Percentiles rank a stretch among this genome's conserved stretches.
phyloP scores from a whole-genome alignment of 2,329 filamentous ascomycete genomes.

The Cordyceps sp. region DNA sequence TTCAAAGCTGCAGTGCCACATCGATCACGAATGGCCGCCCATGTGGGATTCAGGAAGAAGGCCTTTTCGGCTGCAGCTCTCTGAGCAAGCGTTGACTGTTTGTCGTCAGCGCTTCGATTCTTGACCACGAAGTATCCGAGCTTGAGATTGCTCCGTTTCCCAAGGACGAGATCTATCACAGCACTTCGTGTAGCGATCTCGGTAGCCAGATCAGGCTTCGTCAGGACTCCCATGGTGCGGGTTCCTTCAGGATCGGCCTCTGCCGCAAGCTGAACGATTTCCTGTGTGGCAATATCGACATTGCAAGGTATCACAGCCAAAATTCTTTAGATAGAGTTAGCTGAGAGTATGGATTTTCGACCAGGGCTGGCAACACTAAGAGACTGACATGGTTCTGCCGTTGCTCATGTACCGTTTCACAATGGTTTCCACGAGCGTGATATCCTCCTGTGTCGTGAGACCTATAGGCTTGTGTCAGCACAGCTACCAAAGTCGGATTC shows the following conservation, averaged over 20 bases:
- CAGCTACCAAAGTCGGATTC: too few species aligned
- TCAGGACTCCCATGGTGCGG: constrained; percentile 32
- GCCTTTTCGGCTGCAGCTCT: constrained; percentile 15
- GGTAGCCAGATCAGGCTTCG: constrained; percentile 39
- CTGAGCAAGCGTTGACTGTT: constrained; percentile 11
- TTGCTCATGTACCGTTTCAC: constrained; percentile 28
- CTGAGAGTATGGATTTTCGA: neutral
- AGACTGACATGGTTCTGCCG: constrained; percentile 22
- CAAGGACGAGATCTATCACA: constrained; percentile 23
- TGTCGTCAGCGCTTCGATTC: constrained; percentile 28
- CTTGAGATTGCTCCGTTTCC: constrained; percentile 21
- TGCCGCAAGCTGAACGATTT: constrained; percentile 19
- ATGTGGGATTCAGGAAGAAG: constrained; percentile 21
- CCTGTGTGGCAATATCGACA: constrained; percentile 22
- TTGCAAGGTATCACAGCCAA: constrained; percentile 26
- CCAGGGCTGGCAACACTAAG: neutral
- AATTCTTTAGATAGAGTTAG: constrained; percentile 11
- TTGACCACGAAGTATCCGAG: constrained; percentile 32
- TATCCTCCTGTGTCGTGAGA: constrained; percentile 26
- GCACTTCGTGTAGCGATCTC: constrained; percentile 21
- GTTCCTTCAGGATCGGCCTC: constrained; percentile 20
- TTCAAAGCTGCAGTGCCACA: constrained; percentile 20
- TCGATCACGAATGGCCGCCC: constrained; percentile 13
- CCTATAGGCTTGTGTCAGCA: constrained; percentile 10
- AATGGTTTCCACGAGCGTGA: constrained; percentile 26